phyloP scores from a whole-genome alignment of 73 alveolate species.

The Paramecium biaurelia region DNA sequence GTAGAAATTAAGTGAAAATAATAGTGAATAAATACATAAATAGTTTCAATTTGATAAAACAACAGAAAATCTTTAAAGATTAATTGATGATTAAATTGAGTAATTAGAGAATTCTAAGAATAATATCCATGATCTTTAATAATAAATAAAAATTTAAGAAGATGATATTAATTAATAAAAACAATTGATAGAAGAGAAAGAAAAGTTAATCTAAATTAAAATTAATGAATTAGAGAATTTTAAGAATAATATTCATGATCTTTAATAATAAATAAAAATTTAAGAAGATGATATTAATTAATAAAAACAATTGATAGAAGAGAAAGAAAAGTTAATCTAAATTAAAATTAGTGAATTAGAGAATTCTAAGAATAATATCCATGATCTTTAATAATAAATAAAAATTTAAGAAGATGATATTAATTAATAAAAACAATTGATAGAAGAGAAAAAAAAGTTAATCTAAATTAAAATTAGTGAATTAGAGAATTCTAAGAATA shows the following conservation, averaged over 20 bases:
- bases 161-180: not conserved
- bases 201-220: too few species aligned
- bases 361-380: not conserved
- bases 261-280: not conserved
- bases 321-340: not conserved
- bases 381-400: too few species aligned
- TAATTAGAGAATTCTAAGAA: not conserved
- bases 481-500: not conserved
- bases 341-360: too few species aligned
- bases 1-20: not conserved
- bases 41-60: not conserved
- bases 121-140: not conserved
- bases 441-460: not conserved
- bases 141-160: too few species aligned
- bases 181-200: not conserved
- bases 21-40: not conserved
- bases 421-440: too few species aligned
- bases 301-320: too few species aligned
- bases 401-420: not conserved
- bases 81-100: not conserved
- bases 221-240: not conserved
- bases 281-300: not conserved
- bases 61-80: not conserved
- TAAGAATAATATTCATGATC: not conserved
- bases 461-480: too few species aligned